Evolutionary conservation across 805 yeast genomes (phyloP), one percentile per base, ranked within the genome.

Genomic region (Wickerhamiella azyma): DNA sequence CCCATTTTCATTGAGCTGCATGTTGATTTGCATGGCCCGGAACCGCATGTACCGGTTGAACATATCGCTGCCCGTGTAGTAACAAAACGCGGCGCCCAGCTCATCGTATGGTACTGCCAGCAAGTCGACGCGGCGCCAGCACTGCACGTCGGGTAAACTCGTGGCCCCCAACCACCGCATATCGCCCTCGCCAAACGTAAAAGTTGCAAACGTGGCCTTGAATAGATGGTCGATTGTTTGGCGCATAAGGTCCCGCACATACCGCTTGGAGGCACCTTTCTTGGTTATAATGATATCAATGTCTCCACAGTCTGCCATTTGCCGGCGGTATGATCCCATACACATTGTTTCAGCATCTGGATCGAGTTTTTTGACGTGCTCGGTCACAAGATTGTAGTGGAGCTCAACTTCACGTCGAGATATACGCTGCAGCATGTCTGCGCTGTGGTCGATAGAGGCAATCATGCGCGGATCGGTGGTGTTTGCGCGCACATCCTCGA

Each of bases 261-360:
- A 55, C 2, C 50, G 48, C n/a, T 59, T 54, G 3, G 59, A 51
- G 1, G 61, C 59, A 4, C 56, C 62, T 13, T 59, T 45, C 19
- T 57, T 64, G 26, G 74, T 69, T 3, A 76, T 45, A 19, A 76
- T 59, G 37, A 73, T 63, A 55, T 76, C 81, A 33, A 76, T 66
- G 52, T 76, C 81, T 1, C 78, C 77, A 49, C 73, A 69, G 5
- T 55, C 55, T 3, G 49, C 39, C n/a, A 62, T 53, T 2, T 75
- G 77, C 17, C 81, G 63, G 29, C 75, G 60, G 54, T 70, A 75
- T 5, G 77, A 72, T 2, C 80, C 80, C 67, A 69, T 69, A 35
- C 71, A 61, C 17, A 62, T 53, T 6, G 66, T 50, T 26, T 64
- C 59, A 18, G 70, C 54, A 1, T 55, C 51, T 0, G 66, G 55